A percentile compares a stretch with the other conserved stretches of the same genome.
Conservation (phyloP, 768 basidiomycete species). For the Suillus weaverae region DNA sequence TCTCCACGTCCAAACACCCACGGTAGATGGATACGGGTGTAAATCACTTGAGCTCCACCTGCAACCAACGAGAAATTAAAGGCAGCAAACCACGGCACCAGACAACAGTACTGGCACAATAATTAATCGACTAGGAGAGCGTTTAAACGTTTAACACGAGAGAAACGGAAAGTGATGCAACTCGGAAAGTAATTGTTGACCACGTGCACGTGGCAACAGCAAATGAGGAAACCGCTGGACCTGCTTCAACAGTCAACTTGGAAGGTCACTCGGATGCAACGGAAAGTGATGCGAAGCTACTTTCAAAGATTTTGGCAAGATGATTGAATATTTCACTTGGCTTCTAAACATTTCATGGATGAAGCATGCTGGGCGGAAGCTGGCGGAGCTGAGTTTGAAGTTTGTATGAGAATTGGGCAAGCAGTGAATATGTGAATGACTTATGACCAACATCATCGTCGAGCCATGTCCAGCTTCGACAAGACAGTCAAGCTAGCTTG, state of each 20-base stretch:
- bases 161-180: not conserved
- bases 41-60: not conserved
- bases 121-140: not conserved
- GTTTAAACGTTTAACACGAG: not conserved
- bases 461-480: slow-evolving; percentile 73
- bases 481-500: slow-evolving; percentile 96
- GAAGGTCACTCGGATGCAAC: not conserved
- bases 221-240: not conserved
- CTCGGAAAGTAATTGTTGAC: not conserved
- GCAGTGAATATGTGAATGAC: slow-evolving; percentile 7
- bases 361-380: slow-evolving; percentile 3
- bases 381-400: slow-evolving; percentile 30
- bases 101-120: not conserved
- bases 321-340: not conserved
- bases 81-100: not conserved
- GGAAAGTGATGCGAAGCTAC: not conserved
- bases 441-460: slow-evolving; percentile 11
- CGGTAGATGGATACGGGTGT: not conserved
- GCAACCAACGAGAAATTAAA: not conserved
- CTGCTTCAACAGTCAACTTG: not conserved
- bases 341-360: not conserved
- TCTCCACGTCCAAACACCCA: not conserved
- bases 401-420: slow-evolving; percentile 3
- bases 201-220: slow-evolving; percentile 1
- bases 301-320: not conserved